These are phyloP conservation scores for Fraxinus cuspidata DNA, from an alignment of 257 asterid species.

Conservation along the genomic window DNA sequence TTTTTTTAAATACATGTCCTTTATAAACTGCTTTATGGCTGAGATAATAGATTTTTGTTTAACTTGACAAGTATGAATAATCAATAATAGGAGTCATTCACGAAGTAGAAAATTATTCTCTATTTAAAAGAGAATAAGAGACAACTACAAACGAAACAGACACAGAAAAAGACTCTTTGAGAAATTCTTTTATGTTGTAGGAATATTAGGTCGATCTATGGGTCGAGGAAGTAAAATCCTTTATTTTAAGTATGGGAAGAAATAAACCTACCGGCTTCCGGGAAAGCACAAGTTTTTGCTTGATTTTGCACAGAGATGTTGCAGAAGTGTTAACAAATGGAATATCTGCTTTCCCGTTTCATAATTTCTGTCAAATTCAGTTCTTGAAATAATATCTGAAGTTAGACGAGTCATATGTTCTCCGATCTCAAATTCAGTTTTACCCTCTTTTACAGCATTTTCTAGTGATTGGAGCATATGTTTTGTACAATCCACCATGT, in stretches of 20 bases:
- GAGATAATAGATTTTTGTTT: not conserved
- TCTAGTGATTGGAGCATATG: slow-evolving; percentile 53
- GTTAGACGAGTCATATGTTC: slow-evolving; percentile 74
- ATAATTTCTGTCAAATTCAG: slow-evolving; percentile 71
- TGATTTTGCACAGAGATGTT: slow-evolving; percentile 62
- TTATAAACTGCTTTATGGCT: not conserved
- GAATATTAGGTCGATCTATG: not conserved
- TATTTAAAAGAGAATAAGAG: too few relatives aligned
- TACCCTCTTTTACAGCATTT: slow-evolving; percentile 41
- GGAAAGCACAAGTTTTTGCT: slow-evolving; percentile 80
- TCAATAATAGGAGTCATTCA: not conserved
- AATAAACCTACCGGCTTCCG: slow-evolving; percentile 67
- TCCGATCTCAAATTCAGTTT: slow-evolving; percentile 72
- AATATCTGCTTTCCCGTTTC: slow-evolving; percentile 82
- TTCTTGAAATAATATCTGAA: slow-evolving; percentile 84
- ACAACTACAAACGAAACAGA: too few relatives aligned
- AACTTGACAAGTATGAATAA: not conserved
- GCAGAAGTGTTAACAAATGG: slow-evolving; percentile 54
- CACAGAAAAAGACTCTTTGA: too few relatives aligned
- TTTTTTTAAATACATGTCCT: not conserved
- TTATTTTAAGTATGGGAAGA: not conserved
- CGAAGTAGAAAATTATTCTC: not conserved
- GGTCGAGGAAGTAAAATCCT: not conserved
- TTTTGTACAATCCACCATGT: slow-evolving; percentile 79
- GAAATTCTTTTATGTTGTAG: not conserved